Evolutionary conservation across 2,329 filamentous ascomycete species (phyloP).

Genomic region (Corinectria fuckeliana): DNA sequence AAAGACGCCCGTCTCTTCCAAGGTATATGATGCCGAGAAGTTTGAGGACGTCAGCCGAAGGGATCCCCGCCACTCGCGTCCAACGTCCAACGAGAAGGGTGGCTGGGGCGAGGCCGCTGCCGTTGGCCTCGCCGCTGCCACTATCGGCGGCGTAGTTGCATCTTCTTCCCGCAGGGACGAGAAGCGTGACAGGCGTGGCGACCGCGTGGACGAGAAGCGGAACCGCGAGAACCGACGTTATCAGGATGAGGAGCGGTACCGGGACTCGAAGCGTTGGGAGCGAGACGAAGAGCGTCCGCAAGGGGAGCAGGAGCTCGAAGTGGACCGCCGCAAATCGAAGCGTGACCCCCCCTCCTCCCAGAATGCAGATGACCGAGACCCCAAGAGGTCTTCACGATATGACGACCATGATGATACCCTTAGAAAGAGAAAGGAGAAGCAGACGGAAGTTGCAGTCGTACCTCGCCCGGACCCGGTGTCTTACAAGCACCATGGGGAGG

Average conservation of each 20-base stretch:
- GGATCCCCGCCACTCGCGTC: conserved; percentile 40
- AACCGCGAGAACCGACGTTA: conserved; percentile 24
- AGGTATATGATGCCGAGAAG: conserved; percentile 66
- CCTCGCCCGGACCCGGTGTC: conserved; percentile 32
- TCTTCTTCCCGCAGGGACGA: conserved; percentile 32
- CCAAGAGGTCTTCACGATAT: conserved; percentile 41
- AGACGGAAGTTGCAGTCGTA: conserved; percentile 36
- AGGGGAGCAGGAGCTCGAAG: conserved; percentile 22
- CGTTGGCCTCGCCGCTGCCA: conserved; percentile 56
- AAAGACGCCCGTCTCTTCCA: conserved; percentile 72
- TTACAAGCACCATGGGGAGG: conserved; percentile 34
- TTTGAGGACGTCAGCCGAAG: conserved; percentile 46
- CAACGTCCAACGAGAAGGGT: conserved; percentile 47
- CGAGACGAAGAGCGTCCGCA: conserved; percentile 26
- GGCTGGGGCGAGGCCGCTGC: conserved; percentile 51
- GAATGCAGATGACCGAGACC: conserved; percentile 39
- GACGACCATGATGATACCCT: conserved; percentile 42
- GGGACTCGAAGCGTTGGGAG: conserved; percentile 28
- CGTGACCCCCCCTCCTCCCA: conserved; percentile 40
- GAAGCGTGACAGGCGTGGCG: conserved; percentile 20
- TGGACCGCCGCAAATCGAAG: conserved; percentile 40
- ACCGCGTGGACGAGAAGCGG: conserved; percentile 29
- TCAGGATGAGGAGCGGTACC: conserved; percentile 19
- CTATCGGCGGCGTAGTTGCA: conserved; percentile 49
- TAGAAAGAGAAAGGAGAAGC: conserved; percentile 36